phyloP scores from a whole-genome alignment of 2,329 filamentous ascomycete genomes.

The Fusarium redolens region DNA sequence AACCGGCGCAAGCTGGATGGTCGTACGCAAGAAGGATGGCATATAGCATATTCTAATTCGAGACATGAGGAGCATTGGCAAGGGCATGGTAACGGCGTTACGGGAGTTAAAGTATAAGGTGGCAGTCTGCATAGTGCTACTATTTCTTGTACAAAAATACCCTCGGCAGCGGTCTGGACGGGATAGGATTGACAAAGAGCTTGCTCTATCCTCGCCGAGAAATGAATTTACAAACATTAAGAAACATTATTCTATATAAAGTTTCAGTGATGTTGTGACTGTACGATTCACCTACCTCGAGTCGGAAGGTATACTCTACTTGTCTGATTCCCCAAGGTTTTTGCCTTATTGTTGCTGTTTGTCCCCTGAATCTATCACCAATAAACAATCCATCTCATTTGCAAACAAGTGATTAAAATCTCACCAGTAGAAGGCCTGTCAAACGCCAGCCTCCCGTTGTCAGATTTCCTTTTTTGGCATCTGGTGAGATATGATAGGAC shows the following conservation, averaged over 20 bases:
- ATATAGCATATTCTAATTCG: conserved; percentile 27
- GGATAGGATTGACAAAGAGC: conserved; percentile 9
- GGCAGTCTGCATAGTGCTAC: conserved; percentile 3
- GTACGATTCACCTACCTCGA: not conserved
- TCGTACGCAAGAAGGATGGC: conserved; percentile 32
- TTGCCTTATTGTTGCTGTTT: not conserved
- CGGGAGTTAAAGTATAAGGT: conserved; percentile 1
- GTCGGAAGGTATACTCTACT: not conserved
- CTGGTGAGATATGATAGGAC: conserved; percentile 13
- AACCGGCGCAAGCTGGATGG: conserved; percentile 37
- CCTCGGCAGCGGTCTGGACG: conserved; percentile 8
- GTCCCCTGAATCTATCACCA: not conserved
- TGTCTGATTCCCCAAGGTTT: not conserved
- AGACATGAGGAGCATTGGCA: conserved; percentile 28
- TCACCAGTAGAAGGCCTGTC: not conserved
- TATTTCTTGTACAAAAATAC: conserved; percentile 31
- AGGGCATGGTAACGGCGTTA: conserved; percentile 35
- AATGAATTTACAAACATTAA: conserved; percentile 10
- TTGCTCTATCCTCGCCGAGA: conserved; percentile 13
- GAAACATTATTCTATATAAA: not conserved
- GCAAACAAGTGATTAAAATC: not conserved
- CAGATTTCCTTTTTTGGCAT: conserved; percentile 24
- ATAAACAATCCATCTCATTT: not conserved
- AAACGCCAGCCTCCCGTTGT: not conserved
- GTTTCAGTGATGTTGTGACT: not conserved